A percentile compares a stretch with the other conserved stretches of the same genome.
Evolutionary conservation across 306 rosid genomes (phyloP).

Genomic region (Ormosia emarginata): DNA sequence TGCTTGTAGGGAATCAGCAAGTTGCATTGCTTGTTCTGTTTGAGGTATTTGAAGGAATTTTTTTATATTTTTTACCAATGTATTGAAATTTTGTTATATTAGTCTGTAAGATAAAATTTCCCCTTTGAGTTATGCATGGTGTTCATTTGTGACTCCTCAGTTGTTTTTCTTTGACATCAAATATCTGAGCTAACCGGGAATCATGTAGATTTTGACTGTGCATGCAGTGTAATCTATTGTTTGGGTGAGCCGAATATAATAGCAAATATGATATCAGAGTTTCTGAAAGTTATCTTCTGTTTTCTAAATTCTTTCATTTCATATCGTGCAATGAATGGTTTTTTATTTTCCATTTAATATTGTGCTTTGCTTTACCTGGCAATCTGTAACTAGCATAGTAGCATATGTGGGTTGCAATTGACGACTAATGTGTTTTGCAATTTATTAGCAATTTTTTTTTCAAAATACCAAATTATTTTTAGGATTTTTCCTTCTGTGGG

Average conservation of each 20-base stretch:
- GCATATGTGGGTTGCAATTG: not conserved
- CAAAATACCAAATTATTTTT: not conserved
- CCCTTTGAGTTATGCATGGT: not conserved
- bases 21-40: constrained; percentile 21
- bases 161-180: constrained; percentile 1
- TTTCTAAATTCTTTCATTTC: not conserved
- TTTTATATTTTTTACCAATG: not conserved
- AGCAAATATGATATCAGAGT: not conserved
- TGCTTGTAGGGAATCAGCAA: not conserved
- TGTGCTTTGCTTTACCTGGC: not conserved
- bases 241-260: constrained; percentile 4
- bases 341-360: not conserved
- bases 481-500: not conserved
- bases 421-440: not conserved
- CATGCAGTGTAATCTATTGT: not conserved
- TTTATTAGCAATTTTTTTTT: not conserved
- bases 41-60: constrained; percentile 5
- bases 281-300: not conserved
- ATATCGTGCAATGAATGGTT: not conserved
- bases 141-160: not conserved
- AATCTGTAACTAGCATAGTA: not conserved
- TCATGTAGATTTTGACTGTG: constrained; percentile 4
- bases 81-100: not conserved
- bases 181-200: not conserved
- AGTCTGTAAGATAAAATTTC: not conserved